Evolutionary conservation across 2,329 filamentous ascomycete species (phyloP), one percentile per base, ranked within the genome.

Genomic region (Fusarium sterilihyphosum): DNA sequence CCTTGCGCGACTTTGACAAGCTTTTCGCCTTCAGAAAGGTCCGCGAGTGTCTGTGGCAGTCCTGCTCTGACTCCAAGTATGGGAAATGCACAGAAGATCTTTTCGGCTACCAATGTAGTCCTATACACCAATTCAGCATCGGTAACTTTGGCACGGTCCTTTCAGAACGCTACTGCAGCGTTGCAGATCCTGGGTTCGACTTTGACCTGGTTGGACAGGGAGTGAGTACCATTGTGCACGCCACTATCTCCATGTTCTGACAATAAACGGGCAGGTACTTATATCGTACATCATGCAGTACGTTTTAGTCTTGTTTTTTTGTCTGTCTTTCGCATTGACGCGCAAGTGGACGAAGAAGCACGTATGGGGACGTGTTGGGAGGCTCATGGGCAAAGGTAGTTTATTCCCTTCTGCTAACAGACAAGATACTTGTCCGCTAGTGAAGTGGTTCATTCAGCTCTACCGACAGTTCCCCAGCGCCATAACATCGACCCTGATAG

Each of bases 361-460:
- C 16, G 5, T 44, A 5, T 44, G 41, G 41, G 10, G 41, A 24
- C 16, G 41, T 4, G 10, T 5, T 16, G 16, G 16, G 41, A 44
- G 41, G 16, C 16, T 44, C 16, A 12, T 17, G n/a, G 8, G n/a
- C n/a, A 4, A 18, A 8, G 10, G 41, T 18, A 12, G 16, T 2
- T 8, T 3, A 12, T 8, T 18, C 0, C 16, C 43, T 5, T 18
- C 16, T 24, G 16, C n/a, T 24, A 4, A 4, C 1, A 18, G n/a
- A 8, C 16, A 5, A 18, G 12, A 12, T 5, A 12, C 16, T 8
- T 8, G 5, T 18, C 6, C 4, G 1, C n/a, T 3, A 24, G 16
- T 18, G 10, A 24, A 24, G 16, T 24, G 43, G 43, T 18, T 24
- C 6, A 12, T 8, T 5, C 43, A n/a, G 12, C 5, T 24, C 10